Evolutionary conservation across 805 yeast genomes (phyloP).

Genomic region (Grigorovia transvaalensis): DNA sequence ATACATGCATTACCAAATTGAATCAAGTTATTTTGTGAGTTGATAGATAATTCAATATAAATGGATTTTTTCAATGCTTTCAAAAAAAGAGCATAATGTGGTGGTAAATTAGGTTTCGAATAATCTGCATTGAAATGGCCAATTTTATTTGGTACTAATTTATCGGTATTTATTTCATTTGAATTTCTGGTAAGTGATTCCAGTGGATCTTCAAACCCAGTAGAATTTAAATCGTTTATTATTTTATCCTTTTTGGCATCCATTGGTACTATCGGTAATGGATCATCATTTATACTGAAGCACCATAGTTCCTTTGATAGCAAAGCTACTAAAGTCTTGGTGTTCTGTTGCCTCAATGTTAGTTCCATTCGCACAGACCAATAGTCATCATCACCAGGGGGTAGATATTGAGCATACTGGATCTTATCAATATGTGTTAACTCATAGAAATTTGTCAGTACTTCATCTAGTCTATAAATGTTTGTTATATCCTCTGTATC

Average conservation of each 20-base stretch:
- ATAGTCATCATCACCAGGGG: slow-evolving; percentile 30
- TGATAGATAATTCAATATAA: slow-evolving; percentile 25
- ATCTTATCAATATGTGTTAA: slow-evolving; percentile 22
- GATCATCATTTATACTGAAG: slow-evolving; percentile 32
- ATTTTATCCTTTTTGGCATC: background rate
- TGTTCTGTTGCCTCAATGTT: slow-evolving; percentile 27
- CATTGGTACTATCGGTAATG: slow-evolving; percentile 24
- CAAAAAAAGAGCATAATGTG: slow-evolving; percentile 37
- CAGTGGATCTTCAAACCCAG: background rate
- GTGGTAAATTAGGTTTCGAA: slow-evolving; percentile 30
- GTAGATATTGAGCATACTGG: slow-evolving; percentile 27
- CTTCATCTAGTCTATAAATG: slow-evolving; percentile 20
- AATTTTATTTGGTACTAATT: slow-evolving; percentile 17
- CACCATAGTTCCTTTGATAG: slow-evolving; percentile 36
- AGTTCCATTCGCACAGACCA: slow-evolving; percentile 35
- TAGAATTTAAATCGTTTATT: slow-evolving; percentile 2
- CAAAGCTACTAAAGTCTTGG: slow-evolving; percentile 30
- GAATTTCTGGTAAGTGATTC: background rate
- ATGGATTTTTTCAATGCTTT: slow-evolving; percentile 40
- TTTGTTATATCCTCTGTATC: slow-evolving; percentile 1
- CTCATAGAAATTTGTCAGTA: slow-evolving; percentile 23
- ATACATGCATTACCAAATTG: slow-evolving; percentile 44
- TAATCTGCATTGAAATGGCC: slow-evolving; percentile 28
- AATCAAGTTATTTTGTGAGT: slow-evolving; percentile 28
- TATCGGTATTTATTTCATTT: background rate